phyloP scores from a whole-genome alignment of 805 yeast species.

The Wickerhamiella lipophila region DNA sequence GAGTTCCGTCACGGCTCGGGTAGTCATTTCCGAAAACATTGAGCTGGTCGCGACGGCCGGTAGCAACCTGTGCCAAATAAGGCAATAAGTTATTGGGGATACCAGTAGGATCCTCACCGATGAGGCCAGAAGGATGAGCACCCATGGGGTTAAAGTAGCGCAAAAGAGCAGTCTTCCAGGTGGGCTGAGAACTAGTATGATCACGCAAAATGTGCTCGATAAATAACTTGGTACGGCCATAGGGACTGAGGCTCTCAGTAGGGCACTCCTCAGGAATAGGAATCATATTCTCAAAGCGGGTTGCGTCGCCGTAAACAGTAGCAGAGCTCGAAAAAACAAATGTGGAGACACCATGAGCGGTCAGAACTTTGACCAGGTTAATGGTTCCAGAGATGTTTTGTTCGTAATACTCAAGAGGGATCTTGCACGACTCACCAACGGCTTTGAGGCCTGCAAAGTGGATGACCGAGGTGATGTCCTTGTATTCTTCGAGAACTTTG shows the following conservation, averaged over 20 bases:
- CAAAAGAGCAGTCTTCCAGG: conserved; percentile 41
- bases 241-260: conserved; percentile 61
- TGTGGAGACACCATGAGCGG: conserved; percentile 34
- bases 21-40: conserved; percentile 64
- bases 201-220: conserved; percentile 53
- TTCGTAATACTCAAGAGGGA: conserved; percentile 56
- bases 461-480: conserved; percentile 44
- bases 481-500: conserved; percentile 37
- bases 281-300: conserved; percentile 55
- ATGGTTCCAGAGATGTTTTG: conserved; percentile 58
- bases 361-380: conserved; percentile 43
- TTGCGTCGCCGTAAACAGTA: conserved; percentile 73
- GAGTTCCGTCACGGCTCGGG: conserved; percentile 62
- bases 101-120: conserved; percentile 74
- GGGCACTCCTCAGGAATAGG: conserved; percentile 75
- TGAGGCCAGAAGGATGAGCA: conserved; percentile 67
- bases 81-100: conserved; percentile 68
- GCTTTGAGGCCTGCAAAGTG: conserved; percentile 80
- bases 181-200: conserved; percentile 32
- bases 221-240: conserved; percentile 57
- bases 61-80: conserved; percentile 64
- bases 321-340: conserved; percentile 70
- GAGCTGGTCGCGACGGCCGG: conserved; percentile 53
- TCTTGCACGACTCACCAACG: conserved; percentile 60
- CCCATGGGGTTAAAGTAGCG: conserved; percentile 79